phyloP scores from a whole-genome alignment of 2,329 filamentous ascomycete genomes.

The Xylaria sp. region DNA sequence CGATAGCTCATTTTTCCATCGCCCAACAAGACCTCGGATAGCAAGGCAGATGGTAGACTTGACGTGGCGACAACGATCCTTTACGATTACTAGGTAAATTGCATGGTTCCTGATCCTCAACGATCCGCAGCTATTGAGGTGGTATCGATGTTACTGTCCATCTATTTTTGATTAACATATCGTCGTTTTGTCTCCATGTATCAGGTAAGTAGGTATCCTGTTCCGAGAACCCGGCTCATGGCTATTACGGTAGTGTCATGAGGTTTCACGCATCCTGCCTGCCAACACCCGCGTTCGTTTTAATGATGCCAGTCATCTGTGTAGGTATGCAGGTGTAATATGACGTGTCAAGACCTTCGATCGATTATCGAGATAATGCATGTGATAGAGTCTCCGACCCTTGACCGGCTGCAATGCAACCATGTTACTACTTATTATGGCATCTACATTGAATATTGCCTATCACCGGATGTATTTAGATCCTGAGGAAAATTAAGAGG shows the following conservation, averaged over 20 bases:
- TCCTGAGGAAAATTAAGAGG: background rate
- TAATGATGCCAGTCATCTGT: slow-evolving; percentile 1
- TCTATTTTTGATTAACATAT: background rate
- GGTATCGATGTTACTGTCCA: background rate
- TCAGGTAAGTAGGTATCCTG: slow-evolving; percentile 14
- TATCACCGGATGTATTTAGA: no score
- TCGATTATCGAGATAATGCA: slow-evolving; percentile 23
- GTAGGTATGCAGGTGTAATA: slow-evolving; percentile 1
- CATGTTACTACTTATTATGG: background rate
- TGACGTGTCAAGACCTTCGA: slow-evolving; percentile 21
- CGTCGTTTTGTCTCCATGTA: background rate
- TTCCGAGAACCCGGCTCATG: slow-evolving; percentile 26
- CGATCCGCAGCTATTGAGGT: background rate
- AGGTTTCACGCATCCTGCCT: background rate
- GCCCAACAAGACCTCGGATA: background rate
- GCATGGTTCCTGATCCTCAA: background rate
- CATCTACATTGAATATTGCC: background rate
- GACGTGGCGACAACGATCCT: background rate
- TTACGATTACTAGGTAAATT: background rate
- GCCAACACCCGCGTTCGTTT: background rate
- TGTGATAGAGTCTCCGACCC: slow-evolving; percentile 1
- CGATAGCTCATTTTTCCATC: background rate
- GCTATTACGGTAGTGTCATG: background rate
- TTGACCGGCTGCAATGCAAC: slow-evolving; percentile 5
- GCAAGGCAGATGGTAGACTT: slow-evolving; percentile 2